Percentiles rank a stretch among this genome's conserved stretches.
Evolutionary conservation across 2,329 filamentous ascomycete species (phyloP).

Genomic region (Paecilomyces fulvus): DNA sequence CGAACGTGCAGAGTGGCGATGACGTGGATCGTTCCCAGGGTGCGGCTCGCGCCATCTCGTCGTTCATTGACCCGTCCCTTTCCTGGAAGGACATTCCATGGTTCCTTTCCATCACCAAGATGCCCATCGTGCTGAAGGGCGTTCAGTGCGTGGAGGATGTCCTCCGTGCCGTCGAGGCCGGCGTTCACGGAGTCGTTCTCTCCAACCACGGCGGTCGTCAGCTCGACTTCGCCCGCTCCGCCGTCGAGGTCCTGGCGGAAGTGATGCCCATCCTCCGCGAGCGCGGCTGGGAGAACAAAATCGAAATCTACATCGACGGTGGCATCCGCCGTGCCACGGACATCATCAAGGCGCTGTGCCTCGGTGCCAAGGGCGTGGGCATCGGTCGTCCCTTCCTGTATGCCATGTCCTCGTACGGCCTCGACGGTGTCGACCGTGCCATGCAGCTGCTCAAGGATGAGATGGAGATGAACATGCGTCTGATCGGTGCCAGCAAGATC

Average conservation of each 20-base stretch:
- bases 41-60: conserved; percentile 87
- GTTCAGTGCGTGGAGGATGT: conserved; percentile 96
- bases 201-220: conserved; percentile 95
- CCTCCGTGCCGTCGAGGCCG: conserved; percentile 69
- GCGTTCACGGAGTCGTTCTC: conserved; percentile 82
- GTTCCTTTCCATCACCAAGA: conserved; percentile 82
- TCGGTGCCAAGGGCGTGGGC: conserved; percentile 85
- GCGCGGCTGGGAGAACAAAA: conserved; percentile 62
- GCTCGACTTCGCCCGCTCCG: conserved; percentile 83
- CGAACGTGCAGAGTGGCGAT: conserved; percentile 68
- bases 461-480: conserved; percentile 97
- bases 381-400: conserved; percentile 93
- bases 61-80: conserved; percentile 91
- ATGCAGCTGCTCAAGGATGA: conserved; percentile 93
- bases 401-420: conserved; percentile 88
- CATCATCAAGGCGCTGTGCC: conserved; percentile 87
- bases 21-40: conserved; percentile 79
- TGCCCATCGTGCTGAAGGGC: conserved; percentile 95
- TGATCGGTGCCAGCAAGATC: conserved; percentile 71
- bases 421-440: conserved; percentile 77
- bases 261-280: conserved; percentile 79
- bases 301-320: conserved; percentile 87
- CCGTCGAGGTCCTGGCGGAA: conserved; percentile 83
- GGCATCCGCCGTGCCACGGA: conserved; percentile 85
- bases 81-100: conserved; percentile 91